phyloP scores from a whole-genome alignment of 2,329 filamentous ascomycete genomes.

The Ambrosiella xylebori region DNA sequence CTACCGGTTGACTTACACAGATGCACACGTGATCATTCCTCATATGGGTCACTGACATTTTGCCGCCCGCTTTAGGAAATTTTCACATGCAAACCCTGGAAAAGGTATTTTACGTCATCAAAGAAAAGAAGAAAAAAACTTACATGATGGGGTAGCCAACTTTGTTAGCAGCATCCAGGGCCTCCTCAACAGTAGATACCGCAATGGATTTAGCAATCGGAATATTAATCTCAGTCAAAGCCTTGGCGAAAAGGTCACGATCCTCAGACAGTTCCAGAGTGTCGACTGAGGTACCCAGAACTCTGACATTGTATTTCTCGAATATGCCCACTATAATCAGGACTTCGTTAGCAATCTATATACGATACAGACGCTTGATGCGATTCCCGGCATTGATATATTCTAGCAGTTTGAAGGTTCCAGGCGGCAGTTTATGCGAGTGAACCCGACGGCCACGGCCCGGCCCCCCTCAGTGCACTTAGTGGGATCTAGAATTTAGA shows the following conservation, averaged over 20 bases:
- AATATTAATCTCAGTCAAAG: conserved; percentile 91
- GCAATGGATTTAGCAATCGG: conserved; percentile 94
- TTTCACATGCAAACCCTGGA: neutral
- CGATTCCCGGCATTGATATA: neutral
- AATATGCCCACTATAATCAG: conserved; percentile 52
- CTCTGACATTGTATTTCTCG: conserved; percentile 86
- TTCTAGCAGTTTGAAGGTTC: no score
- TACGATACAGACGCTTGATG: conserved; percentile 2
- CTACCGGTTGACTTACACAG: conserved; percentile 4
- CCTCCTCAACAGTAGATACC: conserved; percentile 79
- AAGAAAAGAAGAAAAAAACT: conserved; percentile 3
- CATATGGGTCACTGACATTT: neutral
- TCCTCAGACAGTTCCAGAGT: conserved; percentile 80
- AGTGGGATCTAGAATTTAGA: neutral
- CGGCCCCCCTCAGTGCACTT: neutral
- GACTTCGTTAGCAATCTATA: neutral
- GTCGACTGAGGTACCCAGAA: conserved; percentile 85
- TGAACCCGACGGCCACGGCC: neutral
- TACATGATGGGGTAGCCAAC: conserved; percentile 89
- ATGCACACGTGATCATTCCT: conserved; percentile 2
- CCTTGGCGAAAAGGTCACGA: conserved; percentile 87
- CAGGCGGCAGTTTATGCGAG: no score
- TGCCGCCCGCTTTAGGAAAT: neutral
- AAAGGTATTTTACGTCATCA: neutral
- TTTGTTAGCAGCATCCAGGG: conserved; percentile 66